Conservation (phyloP, 441 rosid species). For the Gossypium trilobum region DNA sequence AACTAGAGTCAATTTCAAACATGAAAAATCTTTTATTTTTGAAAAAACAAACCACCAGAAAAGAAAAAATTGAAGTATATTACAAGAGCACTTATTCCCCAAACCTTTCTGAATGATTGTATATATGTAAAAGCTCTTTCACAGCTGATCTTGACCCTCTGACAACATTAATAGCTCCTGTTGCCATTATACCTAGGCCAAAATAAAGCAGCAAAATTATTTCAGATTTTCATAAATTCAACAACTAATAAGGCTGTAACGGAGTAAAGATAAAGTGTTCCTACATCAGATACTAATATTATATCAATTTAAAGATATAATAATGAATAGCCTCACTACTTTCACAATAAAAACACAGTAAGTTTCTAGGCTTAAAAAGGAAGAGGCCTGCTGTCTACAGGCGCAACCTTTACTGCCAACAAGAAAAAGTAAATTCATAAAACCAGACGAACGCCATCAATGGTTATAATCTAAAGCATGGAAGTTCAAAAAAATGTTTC, state of each 20-base stretch:
- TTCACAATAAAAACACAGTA: neutral
- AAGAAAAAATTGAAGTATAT: neutral
- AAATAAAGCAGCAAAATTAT: neutral
- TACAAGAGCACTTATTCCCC: neutral
- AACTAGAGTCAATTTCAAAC: slow-evolving; percentile 6
- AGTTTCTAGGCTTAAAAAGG: neutral
- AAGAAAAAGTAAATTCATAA: neutral
- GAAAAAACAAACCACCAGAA: neutral
- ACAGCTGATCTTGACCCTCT: slow-evolving; percentile 85
- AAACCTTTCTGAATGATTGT: slow-evolving; percentile 86
- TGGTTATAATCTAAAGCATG: slow-evolving; percentile 1
- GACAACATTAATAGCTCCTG: slow-evolving; percentile 85
- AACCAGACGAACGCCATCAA: neutral
- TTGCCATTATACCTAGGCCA: slow-evolving; percentile 73
- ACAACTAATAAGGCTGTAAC: neutral
- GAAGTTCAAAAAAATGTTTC: neutral
- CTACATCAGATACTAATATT: neutral
- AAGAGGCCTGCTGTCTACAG: neutral
- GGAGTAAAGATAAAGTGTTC: neutral
- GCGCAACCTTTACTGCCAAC: neutral
- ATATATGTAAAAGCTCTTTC: slow-evolving; percentile 77
- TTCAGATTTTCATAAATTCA: neutral
- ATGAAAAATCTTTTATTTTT: neutral
- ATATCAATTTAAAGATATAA: neutral
- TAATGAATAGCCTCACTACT: neutral